Evolutionary conservation across 768 basidiomycete species (phyloP).

Genomic region (Scleroderma citrinum): DNA sequence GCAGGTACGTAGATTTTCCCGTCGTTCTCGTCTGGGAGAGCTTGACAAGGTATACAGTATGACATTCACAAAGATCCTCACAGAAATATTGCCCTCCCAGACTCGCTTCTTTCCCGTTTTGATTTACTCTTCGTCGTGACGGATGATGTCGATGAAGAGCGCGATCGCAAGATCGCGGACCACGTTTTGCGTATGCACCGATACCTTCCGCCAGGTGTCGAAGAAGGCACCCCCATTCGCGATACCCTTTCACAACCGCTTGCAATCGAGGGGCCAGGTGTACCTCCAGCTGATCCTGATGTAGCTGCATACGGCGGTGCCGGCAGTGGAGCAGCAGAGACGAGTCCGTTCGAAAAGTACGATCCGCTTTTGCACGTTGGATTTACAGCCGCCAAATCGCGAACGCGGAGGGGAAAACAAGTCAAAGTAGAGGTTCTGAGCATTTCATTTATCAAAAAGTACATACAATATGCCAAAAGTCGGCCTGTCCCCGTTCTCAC

Average conservation of each 20-base stretch:
- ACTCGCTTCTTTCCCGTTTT: constrained; percentile 97
- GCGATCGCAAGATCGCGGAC: constrained; percentile 93
- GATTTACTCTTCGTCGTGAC: constrained; percentile 97
- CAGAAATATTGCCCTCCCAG: constrained; percentile 96
- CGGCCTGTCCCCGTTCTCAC: constrained; percentile 80
- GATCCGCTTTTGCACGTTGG: constrained; percentile 93
- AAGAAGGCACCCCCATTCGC: constrained; percentile 88
- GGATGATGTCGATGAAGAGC: constrained; percentile 93
- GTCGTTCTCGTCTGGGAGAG: background rate
- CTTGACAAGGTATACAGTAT: constrained; percentile 50
- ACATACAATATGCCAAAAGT: constrained; percentile 95
- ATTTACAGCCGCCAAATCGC: constrained; percentile 44
- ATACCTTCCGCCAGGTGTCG: constrained; percentile 91
- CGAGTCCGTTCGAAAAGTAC: constrained; percentile 89
- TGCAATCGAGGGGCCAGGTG: constrained; percentile 72
- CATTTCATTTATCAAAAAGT: constrained; percentile 95
- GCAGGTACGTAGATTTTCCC: constrained; percentile 50
- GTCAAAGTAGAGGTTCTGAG: constrained; percentile 77
- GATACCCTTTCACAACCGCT: constrained; percentile 88
- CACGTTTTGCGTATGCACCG: constrained; percentile 97
- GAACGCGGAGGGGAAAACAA: constrained; percentile 55
- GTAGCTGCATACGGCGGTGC: constrained; percentile 9
- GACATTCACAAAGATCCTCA: constrained; percentile 99
- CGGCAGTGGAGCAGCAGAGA: constrained; percentile 27
- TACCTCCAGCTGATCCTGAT: constrained; percentile 33